Evolutionary conservation across 345 rosid species (phyloP), one percentile per base, ranked within the genome.

Genomic region (Eucalyptus polybractea): DNA sequence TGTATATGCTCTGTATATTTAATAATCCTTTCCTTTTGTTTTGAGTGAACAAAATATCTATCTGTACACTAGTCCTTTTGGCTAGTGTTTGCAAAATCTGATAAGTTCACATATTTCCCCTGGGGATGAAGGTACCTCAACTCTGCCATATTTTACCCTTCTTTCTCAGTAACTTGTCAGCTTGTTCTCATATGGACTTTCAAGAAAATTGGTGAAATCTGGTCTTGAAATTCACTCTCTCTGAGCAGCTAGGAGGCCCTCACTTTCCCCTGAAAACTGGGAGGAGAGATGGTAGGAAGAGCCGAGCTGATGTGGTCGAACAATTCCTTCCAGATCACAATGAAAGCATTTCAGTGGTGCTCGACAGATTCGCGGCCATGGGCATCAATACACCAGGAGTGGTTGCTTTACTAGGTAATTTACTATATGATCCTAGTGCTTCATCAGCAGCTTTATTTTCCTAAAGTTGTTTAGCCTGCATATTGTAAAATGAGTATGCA

Each of bases 251-350:
- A 13, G 99, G 99, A 92, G 99, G 99, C 31, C 99, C 99, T 31
- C 88, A 93, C 90, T 95, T 96, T 89, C 98, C 99, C 50, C 93
- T 97, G 85, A 97, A 94, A 91, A 97, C 99, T 51, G 98, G 99
- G 72, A 94, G 99, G 90, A 95, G 99, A 92, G 99, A 97, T 91
- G 99, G 99, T 25, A 94, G 94, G 54, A 96, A 87, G 90, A 97
- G 99, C 94, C 93, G 98, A 89, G 97, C 99, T 6, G 97, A 96
- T 53, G 86, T 96, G 40, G 65, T 97, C 5, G 99, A 97, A 92
- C 88, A 95, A 16, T 94, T 93, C 91, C 97, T 96, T 25, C 99
- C 99, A 5, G 99, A 97, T 92, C 99, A 96, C 94, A 97, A 97
- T 87, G 99, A 97, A 90, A 96, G 96, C 91, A 95, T 96, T 89